A percentile compares a stretch with the other conserved stretches of the same genome.
Evolutionary conservation across 495 filamentous ascomycete species (phyloP).

Genomic region (Wilcoxina mikolae): DNA sequence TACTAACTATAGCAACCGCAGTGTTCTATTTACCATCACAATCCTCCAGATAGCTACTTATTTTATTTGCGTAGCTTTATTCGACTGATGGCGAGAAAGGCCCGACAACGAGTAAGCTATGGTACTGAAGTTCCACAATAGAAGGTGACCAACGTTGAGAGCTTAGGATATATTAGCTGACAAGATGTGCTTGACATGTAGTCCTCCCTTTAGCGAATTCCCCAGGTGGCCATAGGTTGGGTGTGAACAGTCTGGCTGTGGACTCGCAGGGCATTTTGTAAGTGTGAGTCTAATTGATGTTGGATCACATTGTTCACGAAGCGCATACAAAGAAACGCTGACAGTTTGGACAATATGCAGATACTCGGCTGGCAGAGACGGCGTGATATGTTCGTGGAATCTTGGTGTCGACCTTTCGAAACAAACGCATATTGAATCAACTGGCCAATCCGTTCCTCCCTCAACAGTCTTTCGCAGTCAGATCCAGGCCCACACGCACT

Average conservation of each 20-base stretch:
- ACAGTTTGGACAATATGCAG: constrained; percentile 34
- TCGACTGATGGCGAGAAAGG: constrained; percentile 47
- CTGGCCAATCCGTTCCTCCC: constrained; percentile 27
- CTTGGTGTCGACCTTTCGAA: constrained; percentile 46
- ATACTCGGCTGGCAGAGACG: constrained; percentile 91
- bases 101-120: constrained; percentile 51
- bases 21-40: too few species aligned
- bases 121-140: constrained; percentile 34
- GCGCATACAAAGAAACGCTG: neutral
- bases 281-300: constrained; percentile 30
- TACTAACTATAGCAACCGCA: too few species aligned
- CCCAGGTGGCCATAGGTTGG: constrained; percentile 76
- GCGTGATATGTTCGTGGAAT: constrained; percentile 91
- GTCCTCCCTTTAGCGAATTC: constrained; percentile 90
- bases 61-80: too few species aligned
- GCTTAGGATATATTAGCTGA: neutral
- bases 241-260: constrained; percentile 83
- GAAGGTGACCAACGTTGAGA: constrained; percentile 2
- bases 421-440: constrained; percentile 11
- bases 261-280: constrained; percentile 84
- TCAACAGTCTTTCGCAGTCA: constrained; percentile 60
- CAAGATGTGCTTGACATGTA: constrained; percentile 29
- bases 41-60: too few species aligned
- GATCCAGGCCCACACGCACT: constrained; percentile 95
- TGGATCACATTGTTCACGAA: neutral